Percentiles rank a stretch among this genome's conserved stretches.
Conservation (phyloP, 2,329 filamentous ascomycete genomes). For the Acrocalymma vagum region DNA sequence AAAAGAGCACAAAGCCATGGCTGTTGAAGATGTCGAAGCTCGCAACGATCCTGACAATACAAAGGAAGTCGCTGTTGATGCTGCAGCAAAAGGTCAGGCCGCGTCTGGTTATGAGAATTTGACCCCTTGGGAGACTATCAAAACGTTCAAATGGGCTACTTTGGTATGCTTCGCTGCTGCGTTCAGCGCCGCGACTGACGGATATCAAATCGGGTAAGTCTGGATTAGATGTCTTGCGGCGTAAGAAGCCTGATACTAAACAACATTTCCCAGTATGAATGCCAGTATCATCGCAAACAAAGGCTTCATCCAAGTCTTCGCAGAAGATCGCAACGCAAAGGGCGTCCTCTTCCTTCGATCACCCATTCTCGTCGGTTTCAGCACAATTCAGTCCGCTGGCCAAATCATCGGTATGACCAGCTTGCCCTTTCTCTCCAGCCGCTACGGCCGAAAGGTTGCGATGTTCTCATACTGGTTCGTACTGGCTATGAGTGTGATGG, state of each 20-base stretch:
- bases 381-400: slow-evolving; percentile 49
- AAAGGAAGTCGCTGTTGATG: slow-evolving; percentile 7
- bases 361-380: slow-evolving; percentile 52
- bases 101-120: slow-evolving; percentile 5
- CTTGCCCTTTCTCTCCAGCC: slow-evolving; percentile 46
- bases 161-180: slow-evolving; percentile 6
- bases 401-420: slow-evolving; percentile 34
- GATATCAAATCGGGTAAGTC: slow-evolving; percentile 15
- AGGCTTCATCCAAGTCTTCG: slow-evolving; percentile 51
- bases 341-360: slow-evolving; percentile 49
- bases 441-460: slow-evolving; percentile 46
- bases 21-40: too few species aligned
- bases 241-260: too few species aligned
- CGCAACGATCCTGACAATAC: background rate
- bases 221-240: too few species aligned
- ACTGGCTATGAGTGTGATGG: slow-evolving; percentile 31
- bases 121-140: slow-evolving; percentile 5
- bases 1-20: too few species aligned
- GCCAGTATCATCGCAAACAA: slow-evolving; percentile 51
- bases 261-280: slow-evolving; percentile 37
- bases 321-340: slow-evolving; percentile 37
- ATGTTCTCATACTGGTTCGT: slow-evolving; percentile 47
- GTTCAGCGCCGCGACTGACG: slow-evolving; percentile 6
- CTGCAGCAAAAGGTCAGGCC: slow-evolving; percentile 4
- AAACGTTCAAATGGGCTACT: slow-evolving; percentile 2